These are phyloP conservation scores for Gentiana dahurica DNA, from an alignment of 257 asterid genomes.

Conservation along the genomic window DNA sequence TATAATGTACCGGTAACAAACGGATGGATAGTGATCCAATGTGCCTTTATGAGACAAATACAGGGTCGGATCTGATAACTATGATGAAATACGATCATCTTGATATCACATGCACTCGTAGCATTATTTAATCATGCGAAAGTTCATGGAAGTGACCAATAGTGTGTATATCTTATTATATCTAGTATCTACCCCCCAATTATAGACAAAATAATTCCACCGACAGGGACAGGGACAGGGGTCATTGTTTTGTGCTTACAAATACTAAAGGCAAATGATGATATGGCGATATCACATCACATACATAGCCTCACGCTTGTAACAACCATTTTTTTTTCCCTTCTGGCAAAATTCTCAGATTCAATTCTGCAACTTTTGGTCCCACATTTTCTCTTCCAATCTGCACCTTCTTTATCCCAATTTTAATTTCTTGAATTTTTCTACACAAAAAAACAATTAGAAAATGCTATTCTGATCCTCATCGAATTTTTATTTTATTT, in stretches of 20 bases:
- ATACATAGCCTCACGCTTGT: slow-evolving; percentile 7
- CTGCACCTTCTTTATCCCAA: neutral
- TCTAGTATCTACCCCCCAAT: no score
- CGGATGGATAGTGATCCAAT: no score
- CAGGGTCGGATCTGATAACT: no score
- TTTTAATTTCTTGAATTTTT: neutral
- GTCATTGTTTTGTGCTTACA: neutral
- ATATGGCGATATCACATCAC: neutral
- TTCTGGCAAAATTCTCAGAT: neutral
- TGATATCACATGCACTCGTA: no score
- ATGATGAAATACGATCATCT: no score
- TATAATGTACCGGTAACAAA: neutral
- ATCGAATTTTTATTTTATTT: neutral
- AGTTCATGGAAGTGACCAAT: neutral
- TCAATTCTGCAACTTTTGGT: neutral
- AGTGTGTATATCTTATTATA: no score
- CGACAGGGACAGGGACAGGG: slow-evolving; percentile 1
- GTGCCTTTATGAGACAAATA: no score
- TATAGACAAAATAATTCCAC: slow-evolving; percentile 4
- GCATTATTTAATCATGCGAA: neutral
- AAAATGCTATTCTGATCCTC: neutral
- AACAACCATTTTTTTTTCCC: slow-evolving; percentile 8
- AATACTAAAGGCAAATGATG: neutral
- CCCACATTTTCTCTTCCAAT: slow-evolving; percentile 2
- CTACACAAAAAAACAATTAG: neutral